These are phyloP conservation scores for Phytophthora europaea DNA, from an alignment of 352 stramenopile species.

Conservation along the genomic window DNA sequence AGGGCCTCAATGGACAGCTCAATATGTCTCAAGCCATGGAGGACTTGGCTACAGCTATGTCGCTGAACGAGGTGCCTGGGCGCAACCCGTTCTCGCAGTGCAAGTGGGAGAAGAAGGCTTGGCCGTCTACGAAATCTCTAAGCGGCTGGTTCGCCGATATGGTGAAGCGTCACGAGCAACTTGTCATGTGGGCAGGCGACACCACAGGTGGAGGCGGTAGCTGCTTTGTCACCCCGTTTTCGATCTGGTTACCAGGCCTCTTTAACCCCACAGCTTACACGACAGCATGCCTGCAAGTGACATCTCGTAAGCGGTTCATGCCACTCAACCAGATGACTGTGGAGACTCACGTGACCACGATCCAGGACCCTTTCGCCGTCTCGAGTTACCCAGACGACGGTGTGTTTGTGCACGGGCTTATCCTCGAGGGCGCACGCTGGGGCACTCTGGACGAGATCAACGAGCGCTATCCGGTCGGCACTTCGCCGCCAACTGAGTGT, in stretches of 20 bases:
- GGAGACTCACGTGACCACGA: slow-evolving; percentile 96
- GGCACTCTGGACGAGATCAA: slow-evolving; percentile 90
- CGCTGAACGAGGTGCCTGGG: slow-evolving; percentile 95
- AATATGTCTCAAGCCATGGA: slow-evolving; percentile 97
- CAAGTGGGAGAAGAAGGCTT: slow-evolving; percentile 97
- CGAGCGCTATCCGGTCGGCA: slow-evolving; percentile 89
- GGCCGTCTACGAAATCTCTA: slow-evolving; percentile 95
- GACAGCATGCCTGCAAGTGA: slow-evolving; percentile 96
- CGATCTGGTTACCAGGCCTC: slow-evolving; percentile 96
- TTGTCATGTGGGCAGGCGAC: slow-evolving; percentile 90
- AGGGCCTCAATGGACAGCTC: slow-evolving; percentile 95
- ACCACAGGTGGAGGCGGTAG: slow-evolving; percentile 32
- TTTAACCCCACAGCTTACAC: slow-evolving; percentile 98
- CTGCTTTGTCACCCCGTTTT: slow-evolving; percentile 91
- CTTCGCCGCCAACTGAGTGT: slow-evolving; percentile 85
- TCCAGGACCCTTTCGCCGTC: slow-evolving; percentile 87
- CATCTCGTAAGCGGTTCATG: slow-evolving; percentile 92
- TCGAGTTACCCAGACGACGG: slow-evolving; percentile 91
- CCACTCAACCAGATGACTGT: slow-evolving; percentile 97
- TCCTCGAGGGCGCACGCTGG: slow-evolving; percentile 97
- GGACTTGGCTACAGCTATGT: slow-evolving; percentile 92
- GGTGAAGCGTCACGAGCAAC: slow-evolving; percentile 92
- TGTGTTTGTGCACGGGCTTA: slow-evolving; percentile 96
- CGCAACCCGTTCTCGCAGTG: slow-evolving; percentile 97
- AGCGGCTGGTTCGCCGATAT: slow-evolving; percentile 95